A percentile compares a stretch with the other conserved stretches of the same genome.
Evolutionary conservation across 2,329 filamentous ascomycete genomes (phyloP).

Genomic region (Chalaropsis ovoidea): DNA sequence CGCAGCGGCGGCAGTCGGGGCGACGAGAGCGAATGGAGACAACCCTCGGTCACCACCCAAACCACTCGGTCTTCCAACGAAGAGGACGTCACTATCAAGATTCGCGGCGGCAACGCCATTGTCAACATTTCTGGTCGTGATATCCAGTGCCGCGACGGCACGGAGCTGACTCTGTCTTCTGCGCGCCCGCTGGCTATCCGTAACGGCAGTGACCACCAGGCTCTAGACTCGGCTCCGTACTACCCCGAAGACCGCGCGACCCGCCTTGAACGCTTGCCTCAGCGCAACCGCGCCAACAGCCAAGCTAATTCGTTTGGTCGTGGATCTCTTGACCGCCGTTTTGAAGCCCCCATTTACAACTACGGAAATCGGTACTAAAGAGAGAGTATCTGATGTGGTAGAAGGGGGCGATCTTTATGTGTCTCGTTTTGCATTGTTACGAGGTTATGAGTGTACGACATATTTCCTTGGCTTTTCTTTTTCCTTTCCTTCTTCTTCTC

Average conservation of each 20-base stretch:
- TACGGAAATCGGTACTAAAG: neutral
- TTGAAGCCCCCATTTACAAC: conserved; percentile 23
- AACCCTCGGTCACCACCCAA: conserved; percentile 50
- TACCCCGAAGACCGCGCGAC: conserved; percentile 42
- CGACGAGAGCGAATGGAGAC: conserved; percentile 51
- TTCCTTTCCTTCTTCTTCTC: conserved; percentile 27
- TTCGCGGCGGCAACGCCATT: conserved; percentile 46
- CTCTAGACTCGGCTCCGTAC: conserved; percentile 32
- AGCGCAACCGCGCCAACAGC: conserved; percentile 41
- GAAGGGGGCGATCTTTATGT: neutral
- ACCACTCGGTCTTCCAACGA: conserved; percentile 46
- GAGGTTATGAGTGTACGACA: conserved; percentile 24
- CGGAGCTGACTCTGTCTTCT: conserved; percentile 48
- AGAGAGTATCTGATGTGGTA: neutral
- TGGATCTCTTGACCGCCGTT: conserved; percentile 24
- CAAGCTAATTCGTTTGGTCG: conserved; percentile 41
- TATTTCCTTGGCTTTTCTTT: conserved; percentile 26
- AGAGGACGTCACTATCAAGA: conserved; percentile 53
- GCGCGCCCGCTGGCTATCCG: conserved; percentile 32
- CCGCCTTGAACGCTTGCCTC: conserved; percentile 38
- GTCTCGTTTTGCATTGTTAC: conserved; percentile 25
- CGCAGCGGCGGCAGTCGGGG: conserved; percentile 47
- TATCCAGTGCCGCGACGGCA: conserved; percentile 49
- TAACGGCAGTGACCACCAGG: conserved; percentile 43
- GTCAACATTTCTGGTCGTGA: conserved; percentile 48